Evolutionary conservation across 2,329 filamentous ascomycete species (phyloP), one percentile per base, ranked within the genome.

Genomic region (Didymellaceae sp.): DNA sequence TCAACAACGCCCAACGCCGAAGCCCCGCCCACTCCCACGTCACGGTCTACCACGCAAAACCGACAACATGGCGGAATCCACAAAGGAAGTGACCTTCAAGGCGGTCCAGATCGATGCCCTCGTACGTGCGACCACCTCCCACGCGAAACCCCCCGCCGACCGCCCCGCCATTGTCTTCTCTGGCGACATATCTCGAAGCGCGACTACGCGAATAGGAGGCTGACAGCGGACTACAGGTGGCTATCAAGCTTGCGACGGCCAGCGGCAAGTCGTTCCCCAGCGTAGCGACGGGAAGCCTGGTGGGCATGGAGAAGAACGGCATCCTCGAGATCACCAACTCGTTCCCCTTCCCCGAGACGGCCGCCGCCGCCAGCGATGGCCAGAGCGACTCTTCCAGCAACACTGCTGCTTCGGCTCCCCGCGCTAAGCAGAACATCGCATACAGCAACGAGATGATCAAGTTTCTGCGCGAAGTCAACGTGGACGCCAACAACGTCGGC

Each of bases 401-500:
- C 67, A 79, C 89, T 35, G 91, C 94, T 16, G 89, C 91, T 22
- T 89, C 91, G 11, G 94, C 94, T 37, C 94, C 94, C 60, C 88
- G 94, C 63, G 89, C 92, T 61, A 97, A 97, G 81, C 84, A 89
- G 68, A 97, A 96, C 75, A 82, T 87, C 17, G 78, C 82, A 64
- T 97, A 99, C 78, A 90, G 96, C 79, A 87, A 86, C 61, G 94
- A 99, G 77, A 97, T 97, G 93, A 93, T 99, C 76, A 89, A 91
- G 71, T 91, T 94, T 76, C 80, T 97, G 58, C 89, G 93, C 74
- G 94, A 97, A 78, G 94, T 99, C 70, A 99, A 97, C 75, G 90
- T 97, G 53, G 94, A 99, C 75, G 94, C 94, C 61, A 96, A 97
- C 81, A 95, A 91, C 69, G 91, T 96, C 54, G 94, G 94, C 68